Conservation (phyloP, 129 eudicot species). For the Apium graveolens region DNA sequence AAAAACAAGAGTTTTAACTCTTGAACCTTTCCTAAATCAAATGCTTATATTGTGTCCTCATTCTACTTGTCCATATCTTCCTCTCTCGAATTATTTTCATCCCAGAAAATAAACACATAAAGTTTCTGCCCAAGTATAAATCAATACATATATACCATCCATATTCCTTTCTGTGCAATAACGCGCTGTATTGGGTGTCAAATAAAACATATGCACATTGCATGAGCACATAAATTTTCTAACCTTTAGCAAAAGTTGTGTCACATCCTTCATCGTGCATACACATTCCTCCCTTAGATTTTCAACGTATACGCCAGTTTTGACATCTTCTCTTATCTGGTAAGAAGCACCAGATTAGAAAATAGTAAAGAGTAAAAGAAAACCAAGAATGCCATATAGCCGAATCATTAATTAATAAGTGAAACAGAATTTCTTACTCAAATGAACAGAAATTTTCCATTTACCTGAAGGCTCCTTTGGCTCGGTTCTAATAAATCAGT, state of each 20-base stretch:
- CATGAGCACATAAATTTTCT: not conserved
- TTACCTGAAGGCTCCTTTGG: constrained; percentile 71
- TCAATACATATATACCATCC: not conserved
- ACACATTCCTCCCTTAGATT: constrained; percentile 81
- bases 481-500: constrained; percentile 83
- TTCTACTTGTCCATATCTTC: not conserved
- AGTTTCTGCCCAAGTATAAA: not conserved
- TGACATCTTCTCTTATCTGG: constrained; percentile 80
- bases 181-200: not conserved
- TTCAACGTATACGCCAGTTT: constrained; percentile 90
- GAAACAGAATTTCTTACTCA: not conserved
- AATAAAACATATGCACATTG: not conserved
- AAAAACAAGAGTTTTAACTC: not conserved
- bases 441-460: not conserved
- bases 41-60: not conserved
- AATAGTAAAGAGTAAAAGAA: not conserved
- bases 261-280: constrained; percentile 63
- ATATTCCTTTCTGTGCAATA: not conserved
- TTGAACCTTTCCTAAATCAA: not conserved
- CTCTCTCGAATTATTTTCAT: not conserved
- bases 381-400: not conserved
- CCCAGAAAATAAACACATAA: not conserved
- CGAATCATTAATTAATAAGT: not conserved
- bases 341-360: not conserved
- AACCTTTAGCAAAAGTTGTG: constrained; percentile 76